These are phyloP conservation scores for Gaeumannomyces tritici DNA, from an alignment of 2,329 filamentous ascomycete genomes.

Conservation along the genomic window DNA sequence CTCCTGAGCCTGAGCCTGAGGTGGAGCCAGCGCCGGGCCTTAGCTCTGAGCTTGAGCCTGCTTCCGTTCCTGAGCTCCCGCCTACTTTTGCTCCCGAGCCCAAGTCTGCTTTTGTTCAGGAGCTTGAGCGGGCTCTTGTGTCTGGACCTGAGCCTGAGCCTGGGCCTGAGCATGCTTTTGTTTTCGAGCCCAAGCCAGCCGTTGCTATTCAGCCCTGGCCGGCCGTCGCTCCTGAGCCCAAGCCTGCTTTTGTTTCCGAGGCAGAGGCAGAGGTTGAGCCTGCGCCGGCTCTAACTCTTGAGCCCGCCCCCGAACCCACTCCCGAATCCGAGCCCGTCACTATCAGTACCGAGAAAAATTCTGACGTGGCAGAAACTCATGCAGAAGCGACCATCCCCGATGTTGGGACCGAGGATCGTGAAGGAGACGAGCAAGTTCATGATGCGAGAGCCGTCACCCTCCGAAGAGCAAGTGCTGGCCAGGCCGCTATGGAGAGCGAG, in stretches of 20 bases:
- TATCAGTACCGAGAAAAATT: background rate
- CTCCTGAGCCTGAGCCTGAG: background rate
- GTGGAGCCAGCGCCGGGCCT: too few species aligned
- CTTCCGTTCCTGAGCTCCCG: background rate
- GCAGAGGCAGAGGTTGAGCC: background rate
- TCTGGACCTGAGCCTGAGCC: background rate
- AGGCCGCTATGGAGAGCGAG: background rate
- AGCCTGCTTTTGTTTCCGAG: background rate
- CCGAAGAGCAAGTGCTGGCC: background rate
- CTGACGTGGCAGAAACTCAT: background rate
- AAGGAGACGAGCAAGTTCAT: constrained; percentile 22
- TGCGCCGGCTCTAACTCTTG: background rate
- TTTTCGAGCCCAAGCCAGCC: background rate
- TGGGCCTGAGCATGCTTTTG: background rate
- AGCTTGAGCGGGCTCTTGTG: background rate
- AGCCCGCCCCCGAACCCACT: background rate
- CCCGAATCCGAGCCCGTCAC: background rate
- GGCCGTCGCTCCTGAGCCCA: background rate
- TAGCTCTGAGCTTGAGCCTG: background rate
- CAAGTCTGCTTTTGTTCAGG: too few species aligned
- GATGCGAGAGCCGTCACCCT: constrained; percentile 24
- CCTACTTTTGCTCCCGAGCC: background rate
- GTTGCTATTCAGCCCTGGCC: too few species aligned
- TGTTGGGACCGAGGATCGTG: background rate
- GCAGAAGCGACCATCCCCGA: constrained; percentile 5